Percentiles rank a stretch among this genome's conserved stretches.
These are phyloP conservation scores for Stephania cephalantha DNA, from an alignment of 164 flowering plant species.

Conservation along the genomic window DNA sequence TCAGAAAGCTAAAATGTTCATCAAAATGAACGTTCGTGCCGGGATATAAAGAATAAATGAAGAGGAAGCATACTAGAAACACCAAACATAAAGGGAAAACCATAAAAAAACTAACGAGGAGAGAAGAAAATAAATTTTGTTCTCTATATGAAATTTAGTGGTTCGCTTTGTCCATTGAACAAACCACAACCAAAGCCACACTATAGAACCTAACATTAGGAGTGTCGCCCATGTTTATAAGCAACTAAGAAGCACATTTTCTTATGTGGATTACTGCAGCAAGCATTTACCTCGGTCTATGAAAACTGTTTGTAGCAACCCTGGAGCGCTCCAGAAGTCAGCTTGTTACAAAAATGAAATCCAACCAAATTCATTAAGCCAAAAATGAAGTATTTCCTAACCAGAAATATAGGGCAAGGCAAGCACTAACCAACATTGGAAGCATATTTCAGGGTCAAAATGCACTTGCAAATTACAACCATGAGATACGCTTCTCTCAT, in stretches of 20 bases:
- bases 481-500: neutral
- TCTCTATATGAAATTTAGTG: neutral
- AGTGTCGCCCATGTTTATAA: neutral
- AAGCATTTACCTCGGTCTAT: neutral
- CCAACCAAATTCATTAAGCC: slow-evolving; percentile 62
- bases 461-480: slow-evolving; percentile 8
- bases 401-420: slow-evolving; percentile 73
- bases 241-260: neutral
- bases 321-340: slow-evolving; percentile 35
- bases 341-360: slow-evolving; percentile 46
- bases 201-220: neutral
- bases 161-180: neutral
- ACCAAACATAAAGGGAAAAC: too few relatives aligned
- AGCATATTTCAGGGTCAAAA: slow-evolving; percentile 63
- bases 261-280: neutral
- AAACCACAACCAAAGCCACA: neutral
- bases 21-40: too few relatives aligned
- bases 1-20: too few relatives aligned
- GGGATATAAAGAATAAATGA: too few relatives aligned
- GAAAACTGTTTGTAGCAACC: slow-evolving; percentile 42
- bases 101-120: too few relatives aligned
- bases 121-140: too few relatives aligned
- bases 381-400: slow-evolving; percentile 52
- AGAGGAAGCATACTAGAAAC: too few relatives aligned
- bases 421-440: slow-evolving; percentile 85